These are phyloP conservation scores for Clavispora carvajalis DNA, from an alignment of 805 yeast species.

Conservation along the genomic window DNA sequence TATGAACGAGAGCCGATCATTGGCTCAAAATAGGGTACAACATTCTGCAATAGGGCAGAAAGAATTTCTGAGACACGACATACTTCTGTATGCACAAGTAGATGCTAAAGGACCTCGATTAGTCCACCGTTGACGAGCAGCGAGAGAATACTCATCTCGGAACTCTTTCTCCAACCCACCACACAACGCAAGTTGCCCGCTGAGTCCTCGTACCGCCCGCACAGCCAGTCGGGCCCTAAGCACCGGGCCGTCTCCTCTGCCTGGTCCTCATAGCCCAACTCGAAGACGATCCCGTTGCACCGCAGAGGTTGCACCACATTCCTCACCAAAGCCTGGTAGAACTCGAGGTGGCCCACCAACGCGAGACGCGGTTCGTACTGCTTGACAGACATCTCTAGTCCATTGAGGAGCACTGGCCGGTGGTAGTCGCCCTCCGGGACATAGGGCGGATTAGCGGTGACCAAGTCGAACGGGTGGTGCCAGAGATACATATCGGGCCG, in stretches of 20 bases:
- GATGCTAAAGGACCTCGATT: too few species aligned
- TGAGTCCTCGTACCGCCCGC: constrained; percentile 47
- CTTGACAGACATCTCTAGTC: constrained; percentile 61
- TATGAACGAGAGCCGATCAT: too few species aligned
- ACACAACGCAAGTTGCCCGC: constrained; percentile 54
- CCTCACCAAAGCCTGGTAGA: constrained; percentile 53
- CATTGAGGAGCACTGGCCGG: constrained; percentile 24
- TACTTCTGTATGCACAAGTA: too few species aligned
- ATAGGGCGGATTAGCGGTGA: constrained; percentile 92
- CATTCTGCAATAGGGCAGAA: too few species aligned
- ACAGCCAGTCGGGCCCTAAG: constrained; percentile 40
- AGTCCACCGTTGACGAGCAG: constrained; percentile 5
- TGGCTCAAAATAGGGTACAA: too few species aligned
- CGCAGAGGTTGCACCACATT: constrained; percentile 36
- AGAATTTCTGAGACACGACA: too few species aligned
- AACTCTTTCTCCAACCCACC: constrained; percentile 48
- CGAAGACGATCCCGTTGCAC: constrained; percentile 65
- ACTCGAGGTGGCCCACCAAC: constrained; percentile 70
- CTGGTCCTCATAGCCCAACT: constrained; percentile 64
- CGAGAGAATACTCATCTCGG: constrained; percentile 11
- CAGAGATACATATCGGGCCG: constrained; percentile 11
- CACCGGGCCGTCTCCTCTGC: constrained; percentile 34
- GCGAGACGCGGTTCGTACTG: constrained; percentile 74
- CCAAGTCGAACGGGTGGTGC: constrained; percentile 35
- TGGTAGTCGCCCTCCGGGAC: constrained; percentile 47